Percentiles rank a stretch among this genome's conserved stretches.
Conservation (phyloP, 2,329 filamentous ascomycete genomes). For the Ceratocystiopsis brevicomis region DNA sequence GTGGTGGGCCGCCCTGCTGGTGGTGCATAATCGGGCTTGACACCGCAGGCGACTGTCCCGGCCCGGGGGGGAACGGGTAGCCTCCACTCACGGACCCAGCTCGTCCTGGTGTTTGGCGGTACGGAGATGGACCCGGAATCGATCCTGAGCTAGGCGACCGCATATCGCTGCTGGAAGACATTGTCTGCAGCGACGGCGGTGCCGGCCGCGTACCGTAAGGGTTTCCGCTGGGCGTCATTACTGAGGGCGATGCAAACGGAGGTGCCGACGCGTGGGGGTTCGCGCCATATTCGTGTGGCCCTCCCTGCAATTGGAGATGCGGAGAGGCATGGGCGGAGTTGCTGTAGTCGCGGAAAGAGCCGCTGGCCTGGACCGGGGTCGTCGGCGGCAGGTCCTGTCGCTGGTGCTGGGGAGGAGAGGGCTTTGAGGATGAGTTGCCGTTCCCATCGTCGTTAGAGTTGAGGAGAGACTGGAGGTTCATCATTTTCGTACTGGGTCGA, state of each 20-base stretch:
- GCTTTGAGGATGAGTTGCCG: conserved; percentile 11
- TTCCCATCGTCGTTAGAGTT: conserved; percentile 30
- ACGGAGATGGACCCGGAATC: conserved; percentile 27
- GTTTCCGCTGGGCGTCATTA: conserved; percentile 1
- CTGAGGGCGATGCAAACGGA: conserved; percentile 5
- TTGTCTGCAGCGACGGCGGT: conserved; percentile 27
- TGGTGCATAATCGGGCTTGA: conserved; percentile 33
- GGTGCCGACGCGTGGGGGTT: conserved; percentile 20
- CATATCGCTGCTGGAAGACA: conserved; percentile 25
- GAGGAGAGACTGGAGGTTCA: conserved; percentile 36
- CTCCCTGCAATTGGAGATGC: conserved; percentile 6
- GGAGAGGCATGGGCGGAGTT: conserved; percentile 30
- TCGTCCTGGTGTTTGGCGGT: conserved; percentile 27
- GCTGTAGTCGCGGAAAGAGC: conserved; percentile 31
- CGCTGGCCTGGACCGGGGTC: conserved; percentile 20
- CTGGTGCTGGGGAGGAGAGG: conserved; percentile 1
- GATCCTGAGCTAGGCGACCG: conserved; percentile 30
- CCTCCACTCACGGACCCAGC: conserved; percentile 24
- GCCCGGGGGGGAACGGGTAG: conserved; percentile 28
- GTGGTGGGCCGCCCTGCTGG: conserved; percentile 24
- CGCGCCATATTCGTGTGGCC: no score
- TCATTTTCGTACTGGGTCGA: conserved; percentile 13
- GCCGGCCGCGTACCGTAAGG: conserved; percentile 25
- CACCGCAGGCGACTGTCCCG: conserved; percentile 12
- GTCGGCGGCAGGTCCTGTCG: conserved; percentile 11